Conservation (phyloP, 129 eudicot species). For the Pulicaria dysenterica region DNA sequence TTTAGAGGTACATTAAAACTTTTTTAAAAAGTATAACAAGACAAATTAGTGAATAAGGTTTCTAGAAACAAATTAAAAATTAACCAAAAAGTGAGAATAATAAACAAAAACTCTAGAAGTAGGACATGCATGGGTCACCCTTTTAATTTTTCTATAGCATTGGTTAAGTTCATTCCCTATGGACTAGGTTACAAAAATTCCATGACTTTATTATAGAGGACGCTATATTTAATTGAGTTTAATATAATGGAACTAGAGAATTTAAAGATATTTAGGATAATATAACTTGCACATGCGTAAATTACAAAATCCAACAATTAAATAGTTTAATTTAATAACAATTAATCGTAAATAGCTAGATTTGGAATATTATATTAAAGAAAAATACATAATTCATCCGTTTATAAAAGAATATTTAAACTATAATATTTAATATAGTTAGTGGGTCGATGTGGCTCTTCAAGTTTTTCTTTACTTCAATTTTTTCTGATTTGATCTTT, state of each 20-base stretch:
- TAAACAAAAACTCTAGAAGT: conserved; percentile 45
- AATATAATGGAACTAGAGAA: not conserved
- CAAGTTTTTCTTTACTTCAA: no score
- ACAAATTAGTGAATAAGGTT: not conserved
- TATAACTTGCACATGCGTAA: conserved; percentile 24
- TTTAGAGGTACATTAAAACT: no score
- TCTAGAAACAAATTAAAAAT: not conserved
- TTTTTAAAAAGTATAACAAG: not conserved
- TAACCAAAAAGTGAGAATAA: not conserved
- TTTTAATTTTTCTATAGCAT: conserved; percentile 18
- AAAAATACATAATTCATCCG: no score
- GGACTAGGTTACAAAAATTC: conserved; percentile 61
- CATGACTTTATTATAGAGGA: conserved; percentile 38
- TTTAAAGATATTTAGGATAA: not conserved
- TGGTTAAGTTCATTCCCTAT: conserved; percentile 67
- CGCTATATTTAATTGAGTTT: no score
- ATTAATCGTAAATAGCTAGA: no score
- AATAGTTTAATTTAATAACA: no score
- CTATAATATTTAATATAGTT: no score
- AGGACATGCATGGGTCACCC: conserved; percentile 31
- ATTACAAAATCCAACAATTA: not conserved
- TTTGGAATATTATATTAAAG: no score
- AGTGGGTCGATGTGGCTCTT: no score
- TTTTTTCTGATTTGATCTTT: no score
- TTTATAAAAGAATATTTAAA: no score